Conservation (phyloP, 2,329 filamentous ascomycete species). For the Trichoderma lentiforme region DNA sequence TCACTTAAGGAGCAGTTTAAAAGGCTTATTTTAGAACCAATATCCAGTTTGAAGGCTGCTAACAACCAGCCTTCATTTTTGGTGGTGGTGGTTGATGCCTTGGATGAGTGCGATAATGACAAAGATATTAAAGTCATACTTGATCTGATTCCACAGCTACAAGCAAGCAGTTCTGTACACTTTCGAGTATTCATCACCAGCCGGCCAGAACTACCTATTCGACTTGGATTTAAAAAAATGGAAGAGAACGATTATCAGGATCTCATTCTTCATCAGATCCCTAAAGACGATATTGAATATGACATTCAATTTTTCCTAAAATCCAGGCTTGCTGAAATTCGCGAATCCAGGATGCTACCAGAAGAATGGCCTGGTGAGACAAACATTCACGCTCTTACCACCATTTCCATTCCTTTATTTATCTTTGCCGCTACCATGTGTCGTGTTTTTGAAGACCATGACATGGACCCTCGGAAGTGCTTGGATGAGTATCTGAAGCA, state of each 20-base stretch:
- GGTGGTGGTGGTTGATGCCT: neutral
- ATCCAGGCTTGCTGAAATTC: neutral
- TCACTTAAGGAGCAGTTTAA: neutral
- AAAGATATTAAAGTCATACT: neutral
- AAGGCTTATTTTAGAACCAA: accelerated
- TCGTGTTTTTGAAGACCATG: neutral
- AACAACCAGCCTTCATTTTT: neutral
- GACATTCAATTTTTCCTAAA: neutral
- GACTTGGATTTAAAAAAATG: neutral
- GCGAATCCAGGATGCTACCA: neutral
- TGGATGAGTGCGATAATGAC: neutral
- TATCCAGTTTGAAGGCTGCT: accelerated
- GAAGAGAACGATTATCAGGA: neutral
- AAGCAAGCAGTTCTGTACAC: neutral
- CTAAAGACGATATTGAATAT: neutral
- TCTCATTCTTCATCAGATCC: neutral
- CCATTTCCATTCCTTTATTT: neutral
- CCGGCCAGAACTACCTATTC: neutral
- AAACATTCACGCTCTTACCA: neutral
- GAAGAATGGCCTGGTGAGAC: neutral
- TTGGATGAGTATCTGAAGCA: neutral
- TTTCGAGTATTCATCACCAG: neutral
- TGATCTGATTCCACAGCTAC: neutral
- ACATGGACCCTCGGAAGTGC: accelerated
- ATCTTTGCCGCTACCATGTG: neutral